Base-by-base conservation (phyloP, 352 stramenopile genomes). In the Pythium dissotocum region DNA sequence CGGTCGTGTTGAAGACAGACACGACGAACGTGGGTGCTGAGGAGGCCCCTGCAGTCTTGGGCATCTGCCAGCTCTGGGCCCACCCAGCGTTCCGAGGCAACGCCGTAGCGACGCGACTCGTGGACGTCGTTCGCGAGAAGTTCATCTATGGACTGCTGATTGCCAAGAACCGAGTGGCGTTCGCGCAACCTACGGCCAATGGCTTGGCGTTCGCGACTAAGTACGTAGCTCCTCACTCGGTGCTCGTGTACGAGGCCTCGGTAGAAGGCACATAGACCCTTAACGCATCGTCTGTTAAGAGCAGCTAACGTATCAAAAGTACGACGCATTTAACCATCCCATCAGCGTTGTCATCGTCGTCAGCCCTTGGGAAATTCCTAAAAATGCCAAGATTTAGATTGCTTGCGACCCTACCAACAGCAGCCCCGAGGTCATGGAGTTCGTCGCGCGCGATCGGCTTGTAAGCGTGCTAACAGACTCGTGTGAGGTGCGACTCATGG, bases 31-130 rank as follows among this genome's bases (percentile, higher is more conserved):
- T 6, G 35, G 30, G 51, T 12, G 13, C 26, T 35, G 33, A 32
- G 0, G 68, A 61, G n/a, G 63, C 72, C 12, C 46, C 68, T 18
- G 84, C 78, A 28, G 54, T 91, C 26, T 57, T 90, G 1, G 87
- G 87, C 3, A 77, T 93, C 49, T 89, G 82, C 38, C 83, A 90
- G 65, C 66, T 95, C 28, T 93, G 83, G 83, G 85, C 91, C 2
- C 82, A 93, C 51, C 78, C 80, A 21, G 61, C 65, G 9, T 80
- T 76, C 56, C 79, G 82, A 18, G 69, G 74, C 42, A 77, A 84
- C 70, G 60, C 67, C 26, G 78, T 95, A 28, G 85, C 87, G 0
- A 85, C 79, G 2, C 72, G 80, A 13, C 72, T 95, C 26, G 67
- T 95, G 9, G 77, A 93, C 59, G 70, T 76, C 6, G 75, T 87